Base-by-base conservation (phyloP, 2,329 filamentous ascomycete species). In the Drechslera avenae region DNA sequence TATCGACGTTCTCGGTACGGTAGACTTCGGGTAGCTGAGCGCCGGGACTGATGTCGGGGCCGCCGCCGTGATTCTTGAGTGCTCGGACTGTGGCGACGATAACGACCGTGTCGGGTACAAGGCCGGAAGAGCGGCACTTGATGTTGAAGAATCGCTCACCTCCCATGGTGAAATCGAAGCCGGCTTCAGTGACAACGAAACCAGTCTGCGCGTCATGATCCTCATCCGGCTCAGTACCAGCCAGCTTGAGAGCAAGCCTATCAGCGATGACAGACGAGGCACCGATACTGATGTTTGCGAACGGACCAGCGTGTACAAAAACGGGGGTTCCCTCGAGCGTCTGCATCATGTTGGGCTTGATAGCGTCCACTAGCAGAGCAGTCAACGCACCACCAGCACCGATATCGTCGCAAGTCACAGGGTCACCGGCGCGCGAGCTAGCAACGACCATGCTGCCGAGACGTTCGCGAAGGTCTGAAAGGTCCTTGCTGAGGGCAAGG, bases 91-190 rank as follows among this genome's bases (percentile, higher is more conserved):
- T 99, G 18, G 94, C 93, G 31, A 99, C 94, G 52, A 99, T 87
- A 36, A 99, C 91, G 5, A 96, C 92, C 1, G 91, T 90, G 68
- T 99, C 94, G 2, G 94, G 94, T 2, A 91, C 85, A 37, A 99
- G 86, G 18, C 93, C 93, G 5, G 93, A 97, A 8, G 91, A 89
- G 54, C 94, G 89, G 79, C 94, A 97, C 83, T 99, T 99, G 82
- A 99, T 97, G 81, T 99, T 97, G 86, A 99, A 97, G 83, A 99
- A 99, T 44, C 94, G 89, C 82, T 99, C 94, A 57, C 94, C 94
- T 59, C 94, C 94, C 94, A 99, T 99, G 67, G 94, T 97, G 78
- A 99, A 99, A 76, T 99, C 94, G 75, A 99, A 99, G 8, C 94
- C 94, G 45, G 94, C 93, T 76, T 99, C 94, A 1, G 94, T 99